Percentiles rank a stretch among this genome's conserved stretches.
These are phyloP conservation scores for Toxoplasma gondii DNA, from an alignment of 169 alveolate species.

Conservation along the genomic window DNA sequence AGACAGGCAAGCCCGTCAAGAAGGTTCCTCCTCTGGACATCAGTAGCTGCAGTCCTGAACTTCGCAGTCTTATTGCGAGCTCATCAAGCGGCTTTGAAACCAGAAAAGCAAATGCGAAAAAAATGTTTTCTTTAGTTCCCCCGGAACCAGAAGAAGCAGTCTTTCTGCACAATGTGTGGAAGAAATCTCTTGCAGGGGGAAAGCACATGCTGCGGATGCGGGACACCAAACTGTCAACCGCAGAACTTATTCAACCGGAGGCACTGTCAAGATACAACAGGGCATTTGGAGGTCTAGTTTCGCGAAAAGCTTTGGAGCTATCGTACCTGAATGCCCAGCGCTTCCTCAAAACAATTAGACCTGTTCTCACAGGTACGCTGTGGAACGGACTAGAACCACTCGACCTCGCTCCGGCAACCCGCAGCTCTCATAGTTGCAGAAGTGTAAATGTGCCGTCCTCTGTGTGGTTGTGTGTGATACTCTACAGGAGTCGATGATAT, in stretches of 20 bases:
- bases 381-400: not conserved
- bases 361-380: slow-evolving; percentile 51
- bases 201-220: not conserved
- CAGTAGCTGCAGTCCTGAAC: slow-evolving; percentile 33
- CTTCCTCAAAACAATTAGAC: not conserved
- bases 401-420: not conserved
- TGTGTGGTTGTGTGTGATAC: not conserved
- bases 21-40: slow-evolving; percentile 23
- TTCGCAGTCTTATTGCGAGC: not conserved
- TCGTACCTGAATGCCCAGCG: slow-evolving; percentile 64
- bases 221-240: slow-evolving; percentile 52
- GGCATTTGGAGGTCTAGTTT: slow-evolving; percentile 60
- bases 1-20: slow-evolving; percentile 37
- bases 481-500: slow-evolving; percentile 55
- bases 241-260: slow-evolving; percentile 65
- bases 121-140: slow-evolving; percentile 1
- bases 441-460: not conserved
- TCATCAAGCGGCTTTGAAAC: not conserved
- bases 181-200: not conserved
- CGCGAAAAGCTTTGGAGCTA: slow-evolving; percentile 66
- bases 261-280: slow-evolving; percentile 44
- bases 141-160: slow-evolving; percentile 54
- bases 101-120: slow-evolving; percentile 10
- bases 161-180: slow-evolving; percentile 63
- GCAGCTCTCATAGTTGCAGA: not conserved